A percentile compares a stretch with the other conserved stretches of the same genome.
Evolutionary conservation across 257 asterid genomes (phyloP).

Genomic region (Ophiorrhiza pumila): DNA sequence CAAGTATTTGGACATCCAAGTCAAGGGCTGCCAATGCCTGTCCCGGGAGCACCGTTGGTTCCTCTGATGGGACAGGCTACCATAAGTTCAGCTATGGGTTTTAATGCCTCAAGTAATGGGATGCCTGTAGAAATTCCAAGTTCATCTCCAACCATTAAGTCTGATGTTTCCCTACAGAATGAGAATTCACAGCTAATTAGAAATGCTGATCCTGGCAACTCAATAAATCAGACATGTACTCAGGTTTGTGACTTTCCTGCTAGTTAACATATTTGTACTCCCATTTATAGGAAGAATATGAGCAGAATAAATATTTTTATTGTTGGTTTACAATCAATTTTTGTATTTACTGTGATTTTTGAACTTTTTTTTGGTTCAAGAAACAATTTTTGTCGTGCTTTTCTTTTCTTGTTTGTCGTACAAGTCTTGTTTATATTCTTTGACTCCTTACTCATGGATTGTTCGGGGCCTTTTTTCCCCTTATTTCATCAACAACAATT

Average conservation of each 20-base stretch:
- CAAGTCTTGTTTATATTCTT: neutral
- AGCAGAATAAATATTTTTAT: neutral
- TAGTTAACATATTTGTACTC: neutral
- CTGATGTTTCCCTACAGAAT: slow-evolving; percentile 25
- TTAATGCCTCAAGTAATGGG: slow-evolving; percentile 28
- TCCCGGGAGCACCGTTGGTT: slow-evolving; percentile 40
- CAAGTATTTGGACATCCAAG: slow-evolving; percentile 52
- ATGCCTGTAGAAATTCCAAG: slow-evolving; percentile 29
- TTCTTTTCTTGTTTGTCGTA: neutral
- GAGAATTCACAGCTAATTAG: slow-evolving; percentile 27
- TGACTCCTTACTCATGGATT: neutral
- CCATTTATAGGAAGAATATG: neutral
- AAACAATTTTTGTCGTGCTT: neutral
- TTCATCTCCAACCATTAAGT: slow-evolving; percentile 32
- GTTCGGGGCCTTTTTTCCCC: neutral
- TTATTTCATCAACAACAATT: neutral
- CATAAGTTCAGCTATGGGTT: slow-evolving; percentile 32
- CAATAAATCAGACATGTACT: slow-evolving; percentile 31
- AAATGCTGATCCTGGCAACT: slow-evolving; percentile 39
- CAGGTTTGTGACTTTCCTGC: slow-evolving; percentile 43
- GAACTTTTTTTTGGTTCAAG: neutral
- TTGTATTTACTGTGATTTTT: neutral
- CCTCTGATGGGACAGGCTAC: slow-evolving; percentile 44
- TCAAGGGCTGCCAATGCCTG: slow-evolving; percentile 51
- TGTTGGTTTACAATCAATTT: neutral